phyloP scores from a whole-genome alignment of 2,329 filamentous ascomycete species.

The Aphanoascus verrucosus region DNA sequence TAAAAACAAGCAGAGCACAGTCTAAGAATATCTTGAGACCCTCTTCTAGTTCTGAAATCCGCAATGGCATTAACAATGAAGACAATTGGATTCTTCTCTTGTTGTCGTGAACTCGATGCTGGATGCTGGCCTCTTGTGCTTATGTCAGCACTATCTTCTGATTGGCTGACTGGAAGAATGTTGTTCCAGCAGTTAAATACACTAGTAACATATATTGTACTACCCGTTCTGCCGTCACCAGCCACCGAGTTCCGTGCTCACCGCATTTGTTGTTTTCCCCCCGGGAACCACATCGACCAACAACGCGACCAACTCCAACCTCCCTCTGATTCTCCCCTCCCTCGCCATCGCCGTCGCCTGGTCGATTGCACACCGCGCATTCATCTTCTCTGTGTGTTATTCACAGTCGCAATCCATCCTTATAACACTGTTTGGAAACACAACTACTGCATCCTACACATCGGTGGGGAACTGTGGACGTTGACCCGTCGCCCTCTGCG shows the following conservation, averaged over 20 bases:
- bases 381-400: neutral
- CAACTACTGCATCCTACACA: neutral
- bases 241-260: slow-evolving; percentile 11
- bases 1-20: neutral
- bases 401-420: neutral
- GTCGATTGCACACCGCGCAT: neutral
- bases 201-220: slow-evolving; percentile 9
- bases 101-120: neutral
- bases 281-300: slow-evolving; percentile 4
- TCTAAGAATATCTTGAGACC: neutral
- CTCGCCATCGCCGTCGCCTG: neutral
- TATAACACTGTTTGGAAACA: neutral
- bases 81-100: neutral
- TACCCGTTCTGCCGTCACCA: slow-evolving; percentile 11
- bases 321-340: neutral
- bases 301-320: slow-evolving; percentile 5
- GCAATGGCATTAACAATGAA: too few relatives aligned
- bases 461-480: neutral
- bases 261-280: neutral
- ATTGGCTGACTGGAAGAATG: neutral
- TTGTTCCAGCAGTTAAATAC: neutral
- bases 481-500: neutral
- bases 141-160: neutral
- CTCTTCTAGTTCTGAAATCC: neutral
- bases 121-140: neutral